A percentile compares a stretch with the other conserved stretches of the same genome.
Evolutionary conservation across 257 asterid species (phyloP).

Genomic region (Solanum lycopersicoides): DNA sequence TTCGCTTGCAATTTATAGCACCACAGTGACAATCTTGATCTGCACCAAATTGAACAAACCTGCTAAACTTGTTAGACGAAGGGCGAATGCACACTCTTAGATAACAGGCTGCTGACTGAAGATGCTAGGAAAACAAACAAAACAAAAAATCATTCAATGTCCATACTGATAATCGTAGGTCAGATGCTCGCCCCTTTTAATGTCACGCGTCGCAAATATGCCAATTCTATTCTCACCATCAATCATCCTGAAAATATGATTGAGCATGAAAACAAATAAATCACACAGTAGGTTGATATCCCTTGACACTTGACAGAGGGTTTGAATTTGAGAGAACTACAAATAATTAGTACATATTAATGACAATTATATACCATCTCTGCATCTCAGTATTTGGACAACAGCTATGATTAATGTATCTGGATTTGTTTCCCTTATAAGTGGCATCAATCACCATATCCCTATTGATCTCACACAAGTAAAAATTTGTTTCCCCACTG

Average conservation of each 20-base stretch:
- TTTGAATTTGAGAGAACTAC: background rate
- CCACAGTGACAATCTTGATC: slow-evolving; percentile 98
- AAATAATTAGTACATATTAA: background rate
- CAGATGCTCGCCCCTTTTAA: slow-evolving; percentile 79
- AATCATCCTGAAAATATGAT: slow-evolving; percentile 55
- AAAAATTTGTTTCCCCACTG: slow-evolving; percentile 83
- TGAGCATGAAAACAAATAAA: background rate
- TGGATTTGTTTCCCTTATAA: slow-evolving; percentile 89
- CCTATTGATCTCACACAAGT: slow-evolving; percentile 88
- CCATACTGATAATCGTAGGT: slow-evolving; percentile 97
- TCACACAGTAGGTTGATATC: background rate
- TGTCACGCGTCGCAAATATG: slow-evolving; percentile 82
- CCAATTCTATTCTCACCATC: slow-evolving; percentile 96
- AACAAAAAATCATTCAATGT: background rate
- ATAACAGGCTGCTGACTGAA: background rate
- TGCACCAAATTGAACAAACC: slow-evolving; percentile 99
- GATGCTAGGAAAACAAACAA: background rate
- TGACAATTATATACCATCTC: slow-evolving; percentile 53
- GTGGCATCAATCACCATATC: slow-evolving; percentile 99
- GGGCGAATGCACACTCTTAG: background rate
- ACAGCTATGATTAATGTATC: slow-evolving; percentile 97
- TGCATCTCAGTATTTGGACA: slow-evolving; percentile 98
- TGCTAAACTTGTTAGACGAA: slow-evolving; percentile 55
- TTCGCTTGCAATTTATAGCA: slow-evolving; percentile 68
- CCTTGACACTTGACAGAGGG: background rate